Conservation (phyloP, 805 yeast species). For the Barnettozyma vustinii region DNA sequence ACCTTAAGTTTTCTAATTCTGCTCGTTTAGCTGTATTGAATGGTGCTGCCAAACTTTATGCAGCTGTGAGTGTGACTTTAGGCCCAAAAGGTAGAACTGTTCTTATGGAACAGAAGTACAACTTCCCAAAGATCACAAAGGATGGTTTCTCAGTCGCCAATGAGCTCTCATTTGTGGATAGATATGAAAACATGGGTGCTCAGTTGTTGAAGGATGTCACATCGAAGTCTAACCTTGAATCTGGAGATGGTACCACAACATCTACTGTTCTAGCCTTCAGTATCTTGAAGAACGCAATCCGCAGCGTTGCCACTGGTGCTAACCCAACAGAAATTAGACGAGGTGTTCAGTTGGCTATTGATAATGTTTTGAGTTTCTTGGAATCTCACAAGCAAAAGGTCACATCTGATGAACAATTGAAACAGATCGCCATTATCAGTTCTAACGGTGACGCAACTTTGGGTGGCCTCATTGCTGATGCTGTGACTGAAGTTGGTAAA, state of each 20-base stretch:
- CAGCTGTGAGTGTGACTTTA: conserved; percentile 92
- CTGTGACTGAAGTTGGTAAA: conserved; percentile 98
- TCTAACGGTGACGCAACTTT: conserved; percentile 95
- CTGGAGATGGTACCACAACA: conserved; percentile 98
- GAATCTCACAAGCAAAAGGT: conserved; percentile 86
- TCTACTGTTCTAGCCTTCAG: conserved; percentile 96
- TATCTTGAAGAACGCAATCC: conserved; percentile 90
- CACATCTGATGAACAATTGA: conserved; percentile 90
- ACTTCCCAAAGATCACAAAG: conserved; percentile 96
- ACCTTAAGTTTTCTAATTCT: conserved; percentile 92
- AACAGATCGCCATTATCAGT: conserved; percentile 96
- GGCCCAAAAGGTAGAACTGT: conserved; percentile 99
- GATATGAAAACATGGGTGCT: conserved; percentile 95
- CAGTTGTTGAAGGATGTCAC: conserved; percentile 95
- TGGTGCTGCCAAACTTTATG: conserved; percentile 93
- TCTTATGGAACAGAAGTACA: conserved; percentile 92
- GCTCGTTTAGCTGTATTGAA: conserved; percentile 91
- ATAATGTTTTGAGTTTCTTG: conserved; percentile 81
- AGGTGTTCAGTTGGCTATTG: conserved; percentile 96
- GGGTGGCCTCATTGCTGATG: conserved; percentile 85
- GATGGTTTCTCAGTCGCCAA: conserved; percentile 98
- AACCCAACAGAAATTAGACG: conserved; percentile 98
- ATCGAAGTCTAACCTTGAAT: conserved; percentile 91
- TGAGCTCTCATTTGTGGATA: conserved; percentile 76
- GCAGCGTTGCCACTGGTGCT: conserved; percentile 98